Evolutionary conservation across 768 basidiomycete genomes (phyloP), one percentile per base, ranked within the genome.

Genomic region (Glaciozyma antarctica): DNA sequence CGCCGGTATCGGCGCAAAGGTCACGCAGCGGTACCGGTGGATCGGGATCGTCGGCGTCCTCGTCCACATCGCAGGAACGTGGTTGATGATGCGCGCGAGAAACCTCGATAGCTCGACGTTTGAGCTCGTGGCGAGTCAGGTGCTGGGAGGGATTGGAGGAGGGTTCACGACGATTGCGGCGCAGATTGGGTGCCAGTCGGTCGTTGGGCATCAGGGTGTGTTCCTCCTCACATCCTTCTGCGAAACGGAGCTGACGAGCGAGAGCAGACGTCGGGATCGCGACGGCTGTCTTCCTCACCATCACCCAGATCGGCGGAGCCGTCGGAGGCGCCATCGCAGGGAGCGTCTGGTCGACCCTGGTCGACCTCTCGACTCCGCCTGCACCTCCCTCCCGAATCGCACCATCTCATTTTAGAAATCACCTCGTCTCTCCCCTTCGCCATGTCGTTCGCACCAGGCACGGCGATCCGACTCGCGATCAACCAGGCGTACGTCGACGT

Each of bases 271-370:
- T 74, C 56, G 73, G 67, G 4, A 73, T 71, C 58, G 72, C 67
- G 17, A 74, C 72, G 8, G 72, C 73, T 15, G 62, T 72, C 49
- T 71, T 73, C 59, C 67, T 74, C 30, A 73, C 69, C 16, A 71
- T 72, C 60, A 71, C 73, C 2, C 70, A 71, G 21, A 63, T 74
- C 45, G 73, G 73, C 47, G 73, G 71, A 3, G 73, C 73, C 15
- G 68, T 72, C 34, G 73, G 73, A 24, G 70, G 70, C 0, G 71
- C 72, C 4, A 55, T 68, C 26, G 66, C 73, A 17, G 73, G 73
- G 15, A 67, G 67, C 19, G 58, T 74, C 8, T 74, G 73, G 73
- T 68, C 70, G 12, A 68, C 73, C 0, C 45, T 62, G 26, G 63
- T 74, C 6, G n/a, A 72, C 73, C 22, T 7, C 30, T 4, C 64